Percentiles rank a stretch among this genome's conserved stretches.
Conservation (phyloP, 2,329 filamentous ascomycete species). For the Aureobasidium sp. region DNA sequence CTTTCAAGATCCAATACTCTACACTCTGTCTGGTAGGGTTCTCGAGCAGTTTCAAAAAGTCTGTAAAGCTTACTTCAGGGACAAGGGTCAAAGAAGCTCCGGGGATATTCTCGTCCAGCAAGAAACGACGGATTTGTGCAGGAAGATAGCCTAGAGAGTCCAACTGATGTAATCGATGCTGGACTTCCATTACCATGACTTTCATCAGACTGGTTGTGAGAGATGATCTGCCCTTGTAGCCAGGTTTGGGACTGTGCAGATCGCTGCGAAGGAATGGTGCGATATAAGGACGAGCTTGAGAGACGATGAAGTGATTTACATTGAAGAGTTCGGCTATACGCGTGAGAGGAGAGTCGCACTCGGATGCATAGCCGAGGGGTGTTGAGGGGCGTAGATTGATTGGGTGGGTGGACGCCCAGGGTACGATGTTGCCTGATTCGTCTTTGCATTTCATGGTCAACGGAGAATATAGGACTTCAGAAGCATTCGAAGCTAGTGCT, state of each 20-base stretch:
- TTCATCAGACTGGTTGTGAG: slow-evolving; percentile 34
- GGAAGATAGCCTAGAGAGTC: slow-evolving; percentile 71
- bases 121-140: slow-evolving; percentile 60
- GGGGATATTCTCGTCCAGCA: slow-evolving; percentile 63
- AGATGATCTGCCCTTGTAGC: slow-evolving; percentile 53
- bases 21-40: slow-evolving; percentile 69
- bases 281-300: slow-evolving; percentile 82
- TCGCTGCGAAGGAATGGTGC: slow-evolving; percentile 78
- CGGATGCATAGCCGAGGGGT: slow-evolving; percentile 53
- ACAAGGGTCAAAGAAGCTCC: slow-evolving; percentile 66
- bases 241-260: slow-evolving; percentile 62
- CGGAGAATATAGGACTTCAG: slow-evolving; percentile 57
- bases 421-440: slow-evolving; percentile 61
- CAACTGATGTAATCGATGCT: slow-evolving; percentile 73
- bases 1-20: slow-evolving; percentile 76
- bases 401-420: slow-evolving; percentile 58
- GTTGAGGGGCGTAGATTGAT: slow-evolving; percentile 64
- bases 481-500: slow-evolving; percentile 67
- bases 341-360: slow-evolving; percentile 60
- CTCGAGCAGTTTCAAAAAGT: slow-evolving; percentile 75
- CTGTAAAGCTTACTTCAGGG: slow-evolving; percentile 63
- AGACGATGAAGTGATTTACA: slow-evolving; percentile 91
- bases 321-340: slow-evolving; percentile 80
- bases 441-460: slow-evolving; percentile 72
- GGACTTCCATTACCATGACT: slow-evolving; percentile 65